phyloP scores from a whole-genome alignment of 768 basidiomycete genomes.

The Myochromella boudieri region DNA sequence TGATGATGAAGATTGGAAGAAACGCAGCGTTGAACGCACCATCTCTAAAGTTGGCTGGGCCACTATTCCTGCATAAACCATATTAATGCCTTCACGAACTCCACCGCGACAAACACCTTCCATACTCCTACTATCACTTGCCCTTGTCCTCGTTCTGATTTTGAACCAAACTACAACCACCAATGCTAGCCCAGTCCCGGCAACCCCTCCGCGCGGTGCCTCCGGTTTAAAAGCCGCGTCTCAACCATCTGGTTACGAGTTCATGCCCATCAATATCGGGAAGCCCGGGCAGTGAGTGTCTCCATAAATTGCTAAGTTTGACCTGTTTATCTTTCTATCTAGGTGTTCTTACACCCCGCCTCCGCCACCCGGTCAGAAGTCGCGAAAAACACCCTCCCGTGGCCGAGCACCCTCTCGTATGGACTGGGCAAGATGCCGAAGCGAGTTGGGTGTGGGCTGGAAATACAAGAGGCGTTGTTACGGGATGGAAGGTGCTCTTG shows the following conservation, averaged over 20 bases:
- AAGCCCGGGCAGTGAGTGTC: background rate
- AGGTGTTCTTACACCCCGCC: no score
- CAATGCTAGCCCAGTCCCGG: background rate
- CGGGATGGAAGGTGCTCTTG: background rate
- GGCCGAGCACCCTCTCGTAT: background rate
- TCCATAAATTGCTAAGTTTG: background rate
- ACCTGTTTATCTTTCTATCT: no score
- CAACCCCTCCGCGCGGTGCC: background rate
- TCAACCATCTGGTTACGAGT: background rate
- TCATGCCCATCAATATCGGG: background rate
- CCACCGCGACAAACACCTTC: no score
- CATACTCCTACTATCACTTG: no score
- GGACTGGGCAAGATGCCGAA: conserved; percentile 2
- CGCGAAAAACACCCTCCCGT: background rate
- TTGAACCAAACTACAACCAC: background rate
- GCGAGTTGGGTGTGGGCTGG: background rate
- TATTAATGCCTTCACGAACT: background rate
- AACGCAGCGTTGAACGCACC: background rate
- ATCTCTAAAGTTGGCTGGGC: background rate
- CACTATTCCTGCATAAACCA: background rate
- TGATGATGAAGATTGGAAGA: background rate
- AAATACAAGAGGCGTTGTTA: background rate
- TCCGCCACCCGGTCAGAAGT: background rate
- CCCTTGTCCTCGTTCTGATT: background rate
- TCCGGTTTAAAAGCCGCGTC: background rate